Evolutionary conservation across 2,329 filamentous ascomycete species (phyloP), one percentile per base, ranked within the genome.

Genomic region (Talaromyces rugulosus): DNA sequence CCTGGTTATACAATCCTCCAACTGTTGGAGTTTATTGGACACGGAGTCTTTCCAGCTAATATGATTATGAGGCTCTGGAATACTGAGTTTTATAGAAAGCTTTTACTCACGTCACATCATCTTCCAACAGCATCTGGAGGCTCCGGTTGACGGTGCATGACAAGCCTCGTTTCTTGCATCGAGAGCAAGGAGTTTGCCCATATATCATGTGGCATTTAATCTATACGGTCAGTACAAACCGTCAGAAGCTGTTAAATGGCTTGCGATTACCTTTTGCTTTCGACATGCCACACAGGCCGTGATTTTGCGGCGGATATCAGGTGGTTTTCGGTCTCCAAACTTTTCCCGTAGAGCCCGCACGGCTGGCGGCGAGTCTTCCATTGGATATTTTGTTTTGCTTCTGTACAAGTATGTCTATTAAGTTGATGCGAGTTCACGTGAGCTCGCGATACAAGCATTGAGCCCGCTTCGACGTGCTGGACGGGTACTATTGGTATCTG

Each of bases 141-240:
- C 74, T 77, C 47, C 75, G 70, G 61, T 78, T 78, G 28, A 80
- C 75, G 0, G 74, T 75, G 56, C 77, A 79, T 6, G 75, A 68
- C 14, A 79, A 62, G 33, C 74, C 75, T 53, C 75, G 68, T 61
- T 76, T 77, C 65, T 73, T 74, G 67, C 77, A 80, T 36, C 77
- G 66, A 3, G 71, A 69, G 65, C 77, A 80, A 4, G 76, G 77
- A 14, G 73, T 69, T 47, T 75, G 69, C 5, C 70, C 69, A 59
- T 74, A 71, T 55, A 66, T 64, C 75, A 79, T 78, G 60, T 77
- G 71, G 61, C 77, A 80, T 72, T 78, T 78, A 55, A 78, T 73
- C 72, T 72, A 40, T 2, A n/a, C 11, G 18, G 44, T 61, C 58
- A 54, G 14, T n/a, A n/a, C 33, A 50, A 16, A 11, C 28, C 14